These are phyloP conservation scores for Globisporangium viniferum DNA, from an alignment of 352 stramenopile genomes.

Conservation along the genomic window DNA sequence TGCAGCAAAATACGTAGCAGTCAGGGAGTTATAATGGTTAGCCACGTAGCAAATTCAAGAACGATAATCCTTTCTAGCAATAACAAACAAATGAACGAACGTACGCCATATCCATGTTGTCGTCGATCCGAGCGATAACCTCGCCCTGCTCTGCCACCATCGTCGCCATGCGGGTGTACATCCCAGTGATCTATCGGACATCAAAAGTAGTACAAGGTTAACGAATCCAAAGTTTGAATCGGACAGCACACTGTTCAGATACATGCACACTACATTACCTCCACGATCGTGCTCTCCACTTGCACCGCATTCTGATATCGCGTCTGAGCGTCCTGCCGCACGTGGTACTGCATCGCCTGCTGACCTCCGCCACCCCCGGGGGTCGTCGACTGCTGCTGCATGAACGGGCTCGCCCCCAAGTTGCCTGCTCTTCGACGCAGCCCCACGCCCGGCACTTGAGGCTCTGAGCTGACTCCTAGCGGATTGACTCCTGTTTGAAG, in stretches of 20 bases:
- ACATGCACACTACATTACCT: constrained; percentile 31
- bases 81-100: constrained; percentile 36
- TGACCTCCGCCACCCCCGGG: constrained; percentile 28
- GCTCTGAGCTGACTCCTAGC: constrained; percentile 8
- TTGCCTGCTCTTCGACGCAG: constrained; percentile 63
- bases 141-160: constrained; percentile 82
- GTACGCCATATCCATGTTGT: constrained; percentile 87
- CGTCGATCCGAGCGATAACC: constrained; percentile 79
- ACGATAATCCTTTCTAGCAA: neutral
- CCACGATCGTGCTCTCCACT: constrained; percentile 82
- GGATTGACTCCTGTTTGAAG: constrained; percentile 1
- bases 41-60: neutral
- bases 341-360: constrained; percentile 59
- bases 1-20: neutral
- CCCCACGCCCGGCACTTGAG: constrained; percentile 23
- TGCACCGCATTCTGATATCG: constrained; percentile 74
- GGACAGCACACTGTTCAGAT: neutral
- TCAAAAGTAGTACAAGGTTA: neutral
- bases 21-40: neutral
- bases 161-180: constrained; percentile 85
- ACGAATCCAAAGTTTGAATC: too few relatives aligned
- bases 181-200: constrained; percentile 63
- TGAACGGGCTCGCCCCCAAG: constrained; percentile 63
- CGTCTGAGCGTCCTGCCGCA: constrained; percentile 66
- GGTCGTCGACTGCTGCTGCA: constrained; percentile 57